Conservation (phyloP, 1,284 basidiomycete species). For the Rhodotorula sp. region DNA sequence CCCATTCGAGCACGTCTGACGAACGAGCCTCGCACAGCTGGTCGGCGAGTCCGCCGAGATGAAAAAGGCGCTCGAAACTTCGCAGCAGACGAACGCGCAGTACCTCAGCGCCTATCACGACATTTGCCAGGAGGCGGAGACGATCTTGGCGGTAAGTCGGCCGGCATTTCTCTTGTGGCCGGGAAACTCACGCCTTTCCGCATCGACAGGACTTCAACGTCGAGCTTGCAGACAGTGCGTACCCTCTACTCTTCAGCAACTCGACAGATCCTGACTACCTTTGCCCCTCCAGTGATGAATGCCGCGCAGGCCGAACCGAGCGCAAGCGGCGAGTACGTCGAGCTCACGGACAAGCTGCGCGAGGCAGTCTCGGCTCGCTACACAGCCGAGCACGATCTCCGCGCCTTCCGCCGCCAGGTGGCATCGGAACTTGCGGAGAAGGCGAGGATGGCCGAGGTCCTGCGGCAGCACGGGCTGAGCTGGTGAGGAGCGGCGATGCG, state of each 20-base stretch:
- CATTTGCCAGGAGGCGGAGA: constrained; percentile 26
- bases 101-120: constrained; percentile 22
- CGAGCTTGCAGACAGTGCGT: constrained; percentile 21
- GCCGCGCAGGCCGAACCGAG: constrained; percentile 27
- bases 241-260: too few relatives aligned
- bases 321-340: constrained; percentile 27
- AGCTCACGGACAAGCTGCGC: constrained; percentile 11
- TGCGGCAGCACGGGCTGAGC: constrained; percentile 21
- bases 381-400: constrained; percentile 24
- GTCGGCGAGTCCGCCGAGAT: background rate
- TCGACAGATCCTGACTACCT: background rate
- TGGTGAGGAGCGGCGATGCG: background rate
- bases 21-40: background rate
- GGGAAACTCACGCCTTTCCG: background rate
- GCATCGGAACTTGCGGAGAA: constrained; percentile 18
- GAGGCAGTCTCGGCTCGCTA: constrained; percentile 8
- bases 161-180: too few relatives aligned
- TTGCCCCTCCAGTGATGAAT: constrained; percentile 4
- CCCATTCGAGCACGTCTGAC: background rate
- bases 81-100: constrained; percentile 8
- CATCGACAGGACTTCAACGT: constrained; percentile 22
- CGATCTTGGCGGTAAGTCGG: constrained; percentile 1
- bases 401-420: constrained; percentile 12
- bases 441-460: constrained; percentile 11
- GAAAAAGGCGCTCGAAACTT: background rate